Conservation (phyloP, 352 stramenopile genomes). For the Globisporangium cylindrosporum region DNA sequence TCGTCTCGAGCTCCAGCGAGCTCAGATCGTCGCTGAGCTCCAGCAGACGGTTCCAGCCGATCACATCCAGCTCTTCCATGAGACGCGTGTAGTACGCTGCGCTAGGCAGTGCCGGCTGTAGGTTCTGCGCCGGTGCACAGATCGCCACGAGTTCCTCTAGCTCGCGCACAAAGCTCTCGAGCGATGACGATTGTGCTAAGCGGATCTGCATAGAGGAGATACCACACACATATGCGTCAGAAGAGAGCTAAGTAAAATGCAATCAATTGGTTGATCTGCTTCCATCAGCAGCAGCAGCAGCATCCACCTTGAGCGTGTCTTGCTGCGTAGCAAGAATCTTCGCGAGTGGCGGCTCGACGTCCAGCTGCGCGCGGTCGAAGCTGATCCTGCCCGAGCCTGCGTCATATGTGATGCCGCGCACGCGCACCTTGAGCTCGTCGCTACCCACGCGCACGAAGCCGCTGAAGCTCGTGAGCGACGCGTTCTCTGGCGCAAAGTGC, state of each 20-base stretch:
- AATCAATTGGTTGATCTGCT: background rate
- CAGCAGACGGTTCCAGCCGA: constrained; percentile 59
- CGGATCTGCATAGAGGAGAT: constrained; percentile 24
- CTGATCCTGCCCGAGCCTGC: constrained; percentile 21
- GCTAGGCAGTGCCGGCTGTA: constrained; percentile 28
- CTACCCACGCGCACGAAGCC: constrained; percentile 52
- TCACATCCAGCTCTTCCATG: constrained; percentile 51
- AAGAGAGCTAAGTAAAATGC: background rate
- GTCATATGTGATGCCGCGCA: constrained; percentile 33
- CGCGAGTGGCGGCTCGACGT: constrained; percentile 56
- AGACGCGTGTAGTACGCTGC: constrained; percentile 60
- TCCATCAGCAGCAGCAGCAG: background rate
- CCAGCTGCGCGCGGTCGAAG: constrained; percentile 41
- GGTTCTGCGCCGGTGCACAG: constrained; percentile 19
- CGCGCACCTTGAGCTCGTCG: constrained; percentile 50
- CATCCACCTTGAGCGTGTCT: constrained; percentile 42
- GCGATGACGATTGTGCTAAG: constrained; percentile 49
- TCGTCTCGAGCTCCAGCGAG: constrained; percentile 45
- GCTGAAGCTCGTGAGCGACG: constrained; percentile 32
- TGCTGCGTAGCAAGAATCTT: constrained; percentile 37
- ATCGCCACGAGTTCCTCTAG: constrained; percentile 62
- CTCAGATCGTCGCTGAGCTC: constrained; percentile 59
- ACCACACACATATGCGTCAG: background rate
- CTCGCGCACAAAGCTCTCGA: constrained; percentile 49
- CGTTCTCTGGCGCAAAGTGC: constrained; percentile 46